A percentile compares a stretch with the other conserved stretches of the same genome.
These are phyloP conservation scores for Sporothrix humicola DNA, from an alignment of 2,329 filamentous ascomycete genomes.

Conservation along the genomic window DNA sequence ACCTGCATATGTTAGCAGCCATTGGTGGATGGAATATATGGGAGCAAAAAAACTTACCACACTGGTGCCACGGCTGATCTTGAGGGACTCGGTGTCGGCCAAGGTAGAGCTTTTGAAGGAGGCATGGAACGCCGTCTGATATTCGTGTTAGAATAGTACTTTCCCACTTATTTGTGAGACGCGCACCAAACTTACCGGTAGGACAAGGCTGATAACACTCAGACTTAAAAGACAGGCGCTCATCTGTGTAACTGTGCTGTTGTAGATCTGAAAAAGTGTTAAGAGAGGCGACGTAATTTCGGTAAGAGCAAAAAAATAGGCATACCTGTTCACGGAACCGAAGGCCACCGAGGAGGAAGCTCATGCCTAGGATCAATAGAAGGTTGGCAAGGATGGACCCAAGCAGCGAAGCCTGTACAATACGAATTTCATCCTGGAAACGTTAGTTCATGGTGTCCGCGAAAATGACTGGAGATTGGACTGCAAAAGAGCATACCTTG, in stretches of 20 bases:
- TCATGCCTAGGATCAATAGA: slow-evolving; percentile 88
- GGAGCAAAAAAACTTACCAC: slow-evolving; percentile 62
- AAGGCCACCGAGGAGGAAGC: slow-evolving; percentile 83
- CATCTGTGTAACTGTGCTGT: slow-evolving; percentile 95
- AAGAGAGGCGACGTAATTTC: not conserved
- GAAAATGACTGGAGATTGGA: not conserved
- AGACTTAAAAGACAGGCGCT: slow-evolving; percentile 89
- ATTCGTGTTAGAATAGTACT: not conserved
- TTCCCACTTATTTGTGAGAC: not conserved
- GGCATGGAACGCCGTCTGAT: slow-evolving; percentile 84
- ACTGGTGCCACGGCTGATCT: slow-evolving; percentile 88
- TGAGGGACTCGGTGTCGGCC: slow-evolving; percentile 74
- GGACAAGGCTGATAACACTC: slow-evolving; percentile 84
- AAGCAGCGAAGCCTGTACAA: slow-evolving; percentile 87
- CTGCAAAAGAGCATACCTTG: slow-evolving; percentile 55
- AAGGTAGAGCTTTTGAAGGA: slow-evolving; percentile 69
- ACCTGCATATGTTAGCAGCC: slow-evolving; percentile 53
- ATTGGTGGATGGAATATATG: too few relatives aligned
- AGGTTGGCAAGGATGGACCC: slow-evolving; percentile 90
- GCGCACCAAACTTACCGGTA: slow-evolving; percentile 64
- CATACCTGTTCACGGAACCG: slow-evolving; percentile 82
- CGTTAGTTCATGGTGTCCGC: slow-evolving; percentile 38
- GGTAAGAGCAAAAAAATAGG: not conserved
- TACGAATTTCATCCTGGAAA: slow-evolving; percentile 75
- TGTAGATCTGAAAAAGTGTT: slow-evolving; percentile 70